Conservation (phyloP, 805 yeast species). For the Candida endomychidarum region DNA sequence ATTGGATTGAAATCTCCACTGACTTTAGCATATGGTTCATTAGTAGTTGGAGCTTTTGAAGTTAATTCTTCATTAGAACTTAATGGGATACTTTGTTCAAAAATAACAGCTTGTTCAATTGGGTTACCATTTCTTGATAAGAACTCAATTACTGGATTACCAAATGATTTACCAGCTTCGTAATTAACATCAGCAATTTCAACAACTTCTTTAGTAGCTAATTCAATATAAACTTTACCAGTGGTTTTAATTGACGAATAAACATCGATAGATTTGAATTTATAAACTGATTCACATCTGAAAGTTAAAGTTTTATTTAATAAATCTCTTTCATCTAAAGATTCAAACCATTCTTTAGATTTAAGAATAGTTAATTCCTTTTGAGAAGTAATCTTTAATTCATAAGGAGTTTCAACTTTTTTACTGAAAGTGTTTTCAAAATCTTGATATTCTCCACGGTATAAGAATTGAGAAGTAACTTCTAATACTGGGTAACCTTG, state of each 20-base stretch:
- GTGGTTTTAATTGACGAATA: slow-evolving; percentile 77
- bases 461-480: slow-evolving; percentile 91
- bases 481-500: slow-evolving; percentile 83
- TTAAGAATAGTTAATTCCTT: slow-evolving; percentile 91
- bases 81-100: slow-evolving; percentile 89
- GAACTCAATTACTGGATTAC: slow-evolving; percentile 97
- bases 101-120: slow-evolving; percentile 88
- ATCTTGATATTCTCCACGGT: slow-evolving; percentile 89
- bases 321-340: slow-evolving; percentile 67
- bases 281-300: slow-evolving; percentile 82
- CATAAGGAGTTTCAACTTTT: slow-evolving; percentile 81
- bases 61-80: slow-evolving; percentile 60
- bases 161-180: slow-evolving; percentile 89
- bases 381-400: slow-evolving; percentile 66
- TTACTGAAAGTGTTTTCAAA: slow-evolving; percentile 91
- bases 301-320: slow-evolving; percentile 80
- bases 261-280: slow-evolving; percentile 73
- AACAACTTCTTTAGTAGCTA: slow-evolving; percentile 86
- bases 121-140: slow-evolving; percentile 87
- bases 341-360: slow-evolving; percentile 98
- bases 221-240: slow-evolving; percentile 84
- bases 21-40: slow-evolving; percentile 94
- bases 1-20: slow-evolving; percentile 99
- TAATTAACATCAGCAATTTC: slow-evolving; percentile 83
- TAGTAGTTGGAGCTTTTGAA: slow-evolving; percentile 88